Conservation (phyloP, 192 early-diverging fungal species). For the Linnemannia exigua region DNA sequence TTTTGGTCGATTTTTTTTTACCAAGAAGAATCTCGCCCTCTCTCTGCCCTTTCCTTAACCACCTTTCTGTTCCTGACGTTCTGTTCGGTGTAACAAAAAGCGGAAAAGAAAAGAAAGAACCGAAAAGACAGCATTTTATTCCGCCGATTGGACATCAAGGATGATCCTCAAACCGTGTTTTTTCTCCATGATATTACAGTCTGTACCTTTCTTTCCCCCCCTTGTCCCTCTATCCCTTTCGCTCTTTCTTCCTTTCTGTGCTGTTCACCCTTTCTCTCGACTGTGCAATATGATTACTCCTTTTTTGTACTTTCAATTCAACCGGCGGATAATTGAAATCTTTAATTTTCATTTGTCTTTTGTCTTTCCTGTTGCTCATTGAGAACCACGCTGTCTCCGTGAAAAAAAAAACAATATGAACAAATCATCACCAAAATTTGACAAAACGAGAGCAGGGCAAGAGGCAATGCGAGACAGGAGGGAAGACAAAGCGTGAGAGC, state of each 20-base stretch:
- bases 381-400: not conserved
- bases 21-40: not conserved
- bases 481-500: not conserved
- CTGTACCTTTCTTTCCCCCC: not conserved
- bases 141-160: not conserved
- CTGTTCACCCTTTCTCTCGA: not conserved
- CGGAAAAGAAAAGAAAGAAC: not conserved
- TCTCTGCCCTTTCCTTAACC: not conserved
- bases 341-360: not conserved
- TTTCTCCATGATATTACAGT: not conserved
- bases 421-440: too few species aligned
- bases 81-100: not conserved
- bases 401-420: not conserved
- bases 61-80: not conserved
- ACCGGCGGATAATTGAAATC: conserved; percentile 5
- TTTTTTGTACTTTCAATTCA: not conserved
- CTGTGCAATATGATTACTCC: too few species aligned
- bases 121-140: not conserved
- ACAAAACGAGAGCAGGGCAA: not conserved
- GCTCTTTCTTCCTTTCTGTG: not conserved
- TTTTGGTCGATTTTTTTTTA: not conserved
- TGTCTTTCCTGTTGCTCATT: too few species aligned
- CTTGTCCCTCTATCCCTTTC: too few species aligned
- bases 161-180: not conserved
- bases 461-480: not conserved